Evolutionary conservation across 2,329 filamentous ascomycete genomes (phyloP).

Genomic region (Penicillium nordicum): DNA sequence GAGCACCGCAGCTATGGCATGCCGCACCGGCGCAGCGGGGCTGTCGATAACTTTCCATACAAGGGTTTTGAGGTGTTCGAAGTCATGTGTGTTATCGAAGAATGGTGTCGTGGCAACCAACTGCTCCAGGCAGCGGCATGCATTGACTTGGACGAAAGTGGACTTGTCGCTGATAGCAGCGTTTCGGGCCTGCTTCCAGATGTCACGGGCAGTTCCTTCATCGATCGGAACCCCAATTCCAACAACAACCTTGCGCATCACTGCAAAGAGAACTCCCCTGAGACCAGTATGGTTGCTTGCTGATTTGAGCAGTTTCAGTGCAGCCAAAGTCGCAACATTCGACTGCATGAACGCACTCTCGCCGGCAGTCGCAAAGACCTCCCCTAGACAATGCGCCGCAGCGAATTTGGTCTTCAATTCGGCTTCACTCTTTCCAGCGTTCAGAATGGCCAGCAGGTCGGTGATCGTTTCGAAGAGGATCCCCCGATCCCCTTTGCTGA

Average conservation of each 20-base stretch:
- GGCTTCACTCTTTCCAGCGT: conserved; percentile 71
- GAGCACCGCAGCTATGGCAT: conserved; percentile 81
- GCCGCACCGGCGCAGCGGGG: conserved; percentile 68
- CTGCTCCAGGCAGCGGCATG: conserved; percentile 74
- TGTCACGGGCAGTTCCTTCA: conserved; percentile 77
- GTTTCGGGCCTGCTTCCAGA: conserved; percentile 87
- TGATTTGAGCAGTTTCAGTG: conserved; percentile 76
- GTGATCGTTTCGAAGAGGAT: conserved; percentile 92
- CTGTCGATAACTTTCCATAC: conserved; percentile 87
- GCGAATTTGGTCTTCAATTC: conserved; percentile 81
- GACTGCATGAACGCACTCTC: conserved; percentile 88
- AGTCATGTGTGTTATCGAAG: conserved; percentile 85
- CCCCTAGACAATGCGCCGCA: conserved; percentile 79
- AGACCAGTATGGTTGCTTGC: conserved; percentile 77
- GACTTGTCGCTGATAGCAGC: conserved; percentile 78
- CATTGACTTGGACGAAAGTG: conserved; percentile 70
- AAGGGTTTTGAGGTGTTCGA: conserved; percentile 78
- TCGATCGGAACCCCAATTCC: conserved; percentile 77
- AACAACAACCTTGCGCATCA: conserved; percentile 70
- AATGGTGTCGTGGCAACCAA: conserved; percentile 70
- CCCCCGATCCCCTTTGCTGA: conserved; percentile 82
- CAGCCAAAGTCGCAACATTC: conserved; percentile 65
- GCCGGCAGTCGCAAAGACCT: conserved; percentile 86
- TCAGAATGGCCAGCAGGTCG: conserved; percentile 72
- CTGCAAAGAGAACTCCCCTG: conserved; percentile 71